phyloP scores from a whole-genome alignment of 805 yeast species.

The Priceomyces carsonii region DNA sequence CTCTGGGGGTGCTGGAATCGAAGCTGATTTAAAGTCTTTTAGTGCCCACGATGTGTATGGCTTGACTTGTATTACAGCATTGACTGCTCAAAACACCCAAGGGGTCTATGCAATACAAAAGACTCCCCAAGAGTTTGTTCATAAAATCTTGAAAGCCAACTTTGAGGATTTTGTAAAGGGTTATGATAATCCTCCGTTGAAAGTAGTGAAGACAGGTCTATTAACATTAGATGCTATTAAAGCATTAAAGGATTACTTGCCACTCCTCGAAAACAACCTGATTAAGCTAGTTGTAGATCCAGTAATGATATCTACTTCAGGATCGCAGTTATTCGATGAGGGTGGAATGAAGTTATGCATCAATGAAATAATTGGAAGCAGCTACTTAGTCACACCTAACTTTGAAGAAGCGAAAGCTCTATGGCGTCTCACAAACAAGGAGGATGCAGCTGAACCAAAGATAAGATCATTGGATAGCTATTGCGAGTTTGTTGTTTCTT shows the following conservation, averaged over 20 bases:
- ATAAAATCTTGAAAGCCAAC: conserved; percentile 51
- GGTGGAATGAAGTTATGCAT: conserved; percentile 46
- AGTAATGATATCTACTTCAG: conserved; percentile 82
- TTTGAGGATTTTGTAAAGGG: conserved; percentile 55
- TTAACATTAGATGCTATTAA: conserved; percentile 55
- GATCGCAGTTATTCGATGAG: conserved; percentile 55
- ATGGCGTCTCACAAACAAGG: conserved; percentile 26
- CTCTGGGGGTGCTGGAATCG: conserved; percentile 91
- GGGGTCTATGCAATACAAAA: conserved; percentile 45
- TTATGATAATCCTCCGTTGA: conserved; percentile 39
- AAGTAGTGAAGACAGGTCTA: conserved; percentile 80
- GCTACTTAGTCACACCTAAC: conserved; percentile 75
- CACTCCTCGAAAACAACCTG: conserved; percentile 21
- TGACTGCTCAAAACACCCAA: conserved; percentile 76
- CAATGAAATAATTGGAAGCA: conserved; percentile 46
- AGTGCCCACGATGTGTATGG: conserved; percentile 76
- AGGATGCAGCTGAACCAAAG: conserved; percentile 18
- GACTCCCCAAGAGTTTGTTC: conserved; percentile 46
- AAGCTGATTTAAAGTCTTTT: conserved; percentile 82
- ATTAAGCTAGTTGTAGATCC: conserved; percentile 70
- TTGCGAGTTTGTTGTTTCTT: conserved; percentile 18
- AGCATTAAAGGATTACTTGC: conserved; percentile 41
- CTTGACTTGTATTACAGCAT: conserved; percentile 71
- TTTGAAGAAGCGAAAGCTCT: conserved; percentile 60
- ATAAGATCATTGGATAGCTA: conserved; percentile 37